These are phyloP conservation scores for Cercospora zeina DNA, from an alignment of 2,329 filamentous ascomycete genomes.

Conservation along the genomic window DNA sequence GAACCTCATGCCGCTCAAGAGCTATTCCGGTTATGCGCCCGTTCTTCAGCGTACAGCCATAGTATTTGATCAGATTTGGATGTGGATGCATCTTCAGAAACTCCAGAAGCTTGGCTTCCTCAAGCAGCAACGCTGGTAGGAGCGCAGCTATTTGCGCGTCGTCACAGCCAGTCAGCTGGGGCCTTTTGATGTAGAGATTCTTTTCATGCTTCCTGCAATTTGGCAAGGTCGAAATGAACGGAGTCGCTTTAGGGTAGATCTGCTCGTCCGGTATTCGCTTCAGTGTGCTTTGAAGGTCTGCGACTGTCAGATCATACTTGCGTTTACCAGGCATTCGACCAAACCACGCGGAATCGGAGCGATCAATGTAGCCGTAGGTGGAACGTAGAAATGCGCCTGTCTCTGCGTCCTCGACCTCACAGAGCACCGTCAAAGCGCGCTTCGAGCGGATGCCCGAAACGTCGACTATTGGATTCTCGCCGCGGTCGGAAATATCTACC, in stretches of 20 bases:
- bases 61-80: too few species aligned
- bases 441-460: too few species aligned
- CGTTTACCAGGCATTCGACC: constrained; percentile 9
- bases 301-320: constrained; percentile 11
- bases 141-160: constrained; percentile 1
- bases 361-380: constrained; percentile 8
- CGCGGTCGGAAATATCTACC: too few species aligned
- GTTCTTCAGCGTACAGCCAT: too few species aligned
- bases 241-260: constrained; percentile 3
- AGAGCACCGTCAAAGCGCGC: too few species aligned
- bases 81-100: neutral
- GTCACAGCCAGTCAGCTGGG: constrained; percentile 1
- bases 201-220: neutral
- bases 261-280: neutral
- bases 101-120: constrained; percentile 14
- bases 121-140: constrained; percentile 12
- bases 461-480: too few species aligned
- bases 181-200: constrained; percentile 10
- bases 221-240: neutral
- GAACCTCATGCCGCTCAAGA: too few species aligned
- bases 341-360: constrained; percentile 10
- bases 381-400: constrained; percentile 7
- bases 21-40: neutral
- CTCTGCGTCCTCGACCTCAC: neutral
- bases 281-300: constrained; percentile 3